Base-by-base conservation (phyloP, 257 asterid species). In the Solanum piurae region DNA sequence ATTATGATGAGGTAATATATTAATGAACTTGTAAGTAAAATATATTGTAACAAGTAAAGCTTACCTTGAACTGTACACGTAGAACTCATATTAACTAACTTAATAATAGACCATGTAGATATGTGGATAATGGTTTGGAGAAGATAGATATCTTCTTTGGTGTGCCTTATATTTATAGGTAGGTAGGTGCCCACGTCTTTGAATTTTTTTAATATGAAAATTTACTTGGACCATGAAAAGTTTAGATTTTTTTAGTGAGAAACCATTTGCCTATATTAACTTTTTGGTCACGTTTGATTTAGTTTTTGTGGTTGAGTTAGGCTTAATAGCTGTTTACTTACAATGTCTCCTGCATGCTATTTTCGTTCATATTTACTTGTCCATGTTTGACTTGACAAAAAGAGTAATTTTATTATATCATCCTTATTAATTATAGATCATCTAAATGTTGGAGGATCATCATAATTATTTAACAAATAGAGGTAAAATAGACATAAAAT, bases 61-160 rank as follows among this genome's bases (percentile, higher is more conserved):
- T 80, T 80, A 82, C 85, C 85, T 12, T 82, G 42, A 82, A 82
- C 69, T 33, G 69, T 49, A 82, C 85, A 82, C 0, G 64, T 5
- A 79, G 85, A 79, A 49, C 29, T 49, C 85, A 82, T 80, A 4
- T 9, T 11, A 29, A 25, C 12, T 42, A 42, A 42, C 64, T 14
- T 14, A 76, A 37, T 27, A 44, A 38, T 37, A 23, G 55, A 37
- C 58, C 18, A 74, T 74, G 40, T 8, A 44, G 0, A 3, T 16
- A 18, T 33, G 42, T 72, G 42, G 38, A 46, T 18, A 18, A 55
- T 80, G 42, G 38, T 27, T 29, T 80, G 42, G 85, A 49, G 42
- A 49, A 46, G 68, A 27, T 16, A 44, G 38, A 42, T 79, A 33
- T 25, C 64, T 69, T 29, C 76, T 44, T 12, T 44, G 37, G 64